Evolutionary conservation across 2,329 filamentous ascomycete genomes (phyloP), one percentile per base, ranked within the genome.

Genomic region (Sodiomyces alkalinus): DNA sequence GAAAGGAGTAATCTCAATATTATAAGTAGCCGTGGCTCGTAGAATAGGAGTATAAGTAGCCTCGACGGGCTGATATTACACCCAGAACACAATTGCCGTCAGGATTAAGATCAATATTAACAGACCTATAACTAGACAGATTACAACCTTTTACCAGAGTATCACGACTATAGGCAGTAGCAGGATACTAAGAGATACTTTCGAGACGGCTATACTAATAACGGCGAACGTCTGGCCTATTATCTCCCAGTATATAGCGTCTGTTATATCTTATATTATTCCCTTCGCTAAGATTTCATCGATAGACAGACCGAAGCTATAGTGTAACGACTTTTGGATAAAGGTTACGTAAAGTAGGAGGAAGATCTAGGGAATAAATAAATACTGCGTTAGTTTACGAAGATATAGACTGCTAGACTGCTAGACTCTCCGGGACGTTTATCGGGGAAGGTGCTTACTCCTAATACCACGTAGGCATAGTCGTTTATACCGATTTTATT

Each of bases 131-230:
- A 45, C 38, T 4, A 40, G 16, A 48, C 48, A 56, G 19, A 58
- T 51, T 1, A 34, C 39, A 3, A 54, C 23, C n/a, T 42, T 47
- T 34, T 56, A 51, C 48, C 48, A 52, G 8, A 16, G 30, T 7
- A 37, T 35, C 4, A 41, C 41, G 8, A 56, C 51, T 11, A 58
- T 39, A 0, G 53, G 48, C 3, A 56, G 37, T 7, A 59, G 31
- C 28, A 58, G 57, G 7, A 55, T 42, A 0, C 51, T 53, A 0
- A 58, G 38, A 0, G 54, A 55, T 27, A 41, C 35, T 19, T 59
- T 59, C 1, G 54, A 49, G 6, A 50, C 38, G 5, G 48, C 49
- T 43, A 55, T 58, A 9, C 51, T 53, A 2, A 53, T 26, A 5
- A 58, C 39, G 1, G 48, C 48, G 18, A 58, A 55, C 1, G 45